Evolutionary conservation across 2,329 filamentous ascomycete genomes (phyloP), one percentile per base, ranked within the genome.

Genomic region (Cryphonectria radicalis): DNA sequence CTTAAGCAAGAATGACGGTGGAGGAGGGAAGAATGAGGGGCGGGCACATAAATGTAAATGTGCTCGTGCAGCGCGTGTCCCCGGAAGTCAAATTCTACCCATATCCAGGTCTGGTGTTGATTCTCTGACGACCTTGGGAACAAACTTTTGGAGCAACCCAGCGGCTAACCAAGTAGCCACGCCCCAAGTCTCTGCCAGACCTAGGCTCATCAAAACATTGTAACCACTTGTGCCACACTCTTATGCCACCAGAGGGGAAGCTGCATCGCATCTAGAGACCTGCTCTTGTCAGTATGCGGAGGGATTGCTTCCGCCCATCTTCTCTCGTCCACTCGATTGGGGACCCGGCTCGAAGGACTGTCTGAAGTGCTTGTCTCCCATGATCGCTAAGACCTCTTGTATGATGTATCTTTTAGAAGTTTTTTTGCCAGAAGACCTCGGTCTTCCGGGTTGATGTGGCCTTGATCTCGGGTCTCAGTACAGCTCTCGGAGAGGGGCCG

Each of bases 401-500:
- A 14, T 14, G 4, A 17, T 32, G 13, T 25, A 17, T 32, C 1
- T 17, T 50, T 8, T 28, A 25, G 53, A 57, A 19, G 53, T 32
- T 17, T 17, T 32, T 17, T 17, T 32, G 6, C 53, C 4, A 28
- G 13, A 57, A 25, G 17, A 37, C 5, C 32, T 37, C 17, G 35
- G 19, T 0, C 25, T 35, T 40, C 22, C 28, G 14, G 55, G 25
- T 25, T 17, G 25, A 59, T 59, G 28, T 32, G 63, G 62, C 19
- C n/a, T 28, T 19, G 63, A 32, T 13, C 40, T 22, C 37, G 62
- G 32, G 32, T 32, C 63, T 11, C n/a, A 42, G 63, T 50, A 13
- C n/a, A 50, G 63, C 25, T 46, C 32, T 43, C 63, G 42, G 63
- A 53, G 63, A 53, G n/a, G 63, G 43, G 43, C 42, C 43, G 25